Evolutionary conservation across 345 rosid genomes (phyloP).

Genomic region (Linum tenue): DNA sequence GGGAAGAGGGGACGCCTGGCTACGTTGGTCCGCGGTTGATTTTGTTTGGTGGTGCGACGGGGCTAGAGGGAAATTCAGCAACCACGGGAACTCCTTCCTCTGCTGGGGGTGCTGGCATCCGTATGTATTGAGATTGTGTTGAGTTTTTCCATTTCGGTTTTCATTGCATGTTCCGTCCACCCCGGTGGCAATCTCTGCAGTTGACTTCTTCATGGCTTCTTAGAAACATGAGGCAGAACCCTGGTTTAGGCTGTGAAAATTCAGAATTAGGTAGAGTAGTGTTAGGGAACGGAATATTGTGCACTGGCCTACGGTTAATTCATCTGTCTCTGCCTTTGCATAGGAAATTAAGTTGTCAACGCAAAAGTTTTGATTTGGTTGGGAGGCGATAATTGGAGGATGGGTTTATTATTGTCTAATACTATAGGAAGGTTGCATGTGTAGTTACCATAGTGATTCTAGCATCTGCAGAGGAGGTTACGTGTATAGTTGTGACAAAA

Average conservation of each 20-base stretch:
- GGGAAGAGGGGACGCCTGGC: slow-evolving; percentile 76
- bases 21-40: slow-evolving; percentile 85
- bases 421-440: background rate
- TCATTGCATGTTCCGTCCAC: background rate
- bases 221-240: background rate
- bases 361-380: background rate
- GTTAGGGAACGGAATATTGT: background rate
- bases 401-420: background rate
- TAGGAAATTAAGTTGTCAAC: background rate
- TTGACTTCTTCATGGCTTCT: background rate
- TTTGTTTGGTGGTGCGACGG: slow-evolving; percentile 94
- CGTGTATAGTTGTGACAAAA: no score
- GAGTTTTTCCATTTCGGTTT: slow-evolving; percentile 2
- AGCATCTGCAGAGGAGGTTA: no score
- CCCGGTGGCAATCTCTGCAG: background rate
- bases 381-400: background rate
- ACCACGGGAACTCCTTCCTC: slow-evolving; percentile 87
- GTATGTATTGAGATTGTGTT: slow-evolving; percentile 35
- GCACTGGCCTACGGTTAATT: no score
- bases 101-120: slow-evolving; percentile 93
- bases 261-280: background rate
- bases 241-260: background rate
- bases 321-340: background rate
- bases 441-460: background rate
- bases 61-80: slow-evolving; percentile 89